Evolutionary conservation across 768 basidiomycete species (phyloP).

Genomic region (Tubosaeta sp.): DNA sequence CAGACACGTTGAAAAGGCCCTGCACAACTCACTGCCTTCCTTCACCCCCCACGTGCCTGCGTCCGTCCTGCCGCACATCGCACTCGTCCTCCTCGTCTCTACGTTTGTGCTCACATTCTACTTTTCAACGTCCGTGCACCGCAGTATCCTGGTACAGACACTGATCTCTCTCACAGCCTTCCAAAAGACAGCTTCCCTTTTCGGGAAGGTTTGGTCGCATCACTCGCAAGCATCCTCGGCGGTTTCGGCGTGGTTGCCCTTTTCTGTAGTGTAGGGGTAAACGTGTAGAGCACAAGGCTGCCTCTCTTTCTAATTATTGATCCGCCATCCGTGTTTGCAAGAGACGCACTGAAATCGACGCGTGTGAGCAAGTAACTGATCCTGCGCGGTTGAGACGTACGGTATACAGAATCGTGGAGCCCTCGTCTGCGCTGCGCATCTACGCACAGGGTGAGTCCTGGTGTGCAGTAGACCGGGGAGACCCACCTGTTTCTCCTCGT

Average conservation of each 20-base stretch:
- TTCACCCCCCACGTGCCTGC: conserved; percentile 73
- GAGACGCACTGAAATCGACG: conserved; percentile 53
- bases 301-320: conserved; percentile 55
- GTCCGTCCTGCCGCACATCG: conserved; percentile 64
- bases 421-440: conserved; percentile 91
- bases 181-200: conserved; percentile 65
- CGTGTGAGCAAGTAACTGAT: conserved; percentile 3
- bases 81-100: conserved; percentile 63
- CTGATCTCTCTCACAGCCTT: conserved; percentile 46
- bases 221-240: conserved; percentile 70
- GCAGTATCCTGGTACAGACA: neutral
- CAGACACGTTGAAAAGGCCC: conserved; percentile 37
- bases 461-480: neutral
- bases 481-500: conserved; percentile 81
- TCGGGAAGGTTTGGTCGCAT: conserved; percentile 67
- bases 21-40: conserved; percentile 63
- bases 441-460: conserved; percentile 24
- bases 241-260: conserved; percentile 89
- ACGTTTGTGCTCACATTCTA: conserved; percentile 90
- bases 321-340: conserved; percentile 78
- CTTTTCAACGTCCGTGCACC: conserved; percentile 69
- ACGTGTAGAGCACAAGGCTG: conserved; percentile 24
- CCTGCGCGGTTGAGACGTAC: conserved; percentile 44
- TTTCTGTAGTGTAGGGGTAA: conserved; percentile 43
- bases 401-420: conserved; percentile 92